Evolutionary conservation across 257 asterid genomes (phyloP), one percentile per base, ranked within the genome.

Genomic region (Fraxinus pennsylvanica): DNA sequence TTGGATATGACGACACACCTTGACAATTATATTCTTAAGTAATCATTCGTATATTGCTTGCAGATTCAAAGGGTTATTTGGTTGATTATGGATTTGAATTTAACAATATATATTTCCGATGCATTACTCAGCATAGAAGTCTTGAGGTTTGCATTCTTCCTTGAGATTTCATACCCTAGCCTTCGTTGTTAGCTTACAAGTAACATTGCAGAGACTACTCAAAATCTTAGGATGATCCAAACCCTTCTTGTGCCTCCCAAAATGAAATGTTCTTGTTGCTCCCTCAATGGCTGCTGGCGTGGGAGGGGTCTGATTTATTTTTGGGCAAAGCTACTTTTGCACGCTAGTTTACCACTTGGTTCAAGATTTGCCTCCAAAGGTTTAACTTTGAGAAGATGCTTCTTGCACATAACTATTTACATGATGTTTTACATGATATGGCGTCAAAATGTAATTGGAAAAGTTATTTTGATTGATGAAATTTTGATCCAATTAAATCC

Each of bases 51-150:
- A 78, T 78, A 61, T 76, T 43, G 66, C 76, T 52, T 74, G 81
- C 92, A 95, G 99, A 95, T 86, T 89, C 97, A 22, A 95, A 88
- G 83, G 99, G 99, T 85, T 93, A 93, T 80, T 88, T 95, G 89
- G 92, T 93, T 85, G 99, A 95, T 73, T 98, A 95, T 74, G 99
- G 99, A 38, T 90, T 93, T 82, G 99, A 95, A 86, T 93, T 87
- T 88, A 87, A 89, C 90, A 95, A 95, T 87, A 90, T 95, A 81
- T 87, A 94, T 72, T 89, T 95, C 75, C 86, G 97, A 84, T 97
- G 93, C 76, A 89, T 95, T 70, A 83, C 96, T 78, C 98, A 90
- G 86, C 89, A 92, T 82, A 86, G 97, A 90, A 93, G 97, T 25
- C 85, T 85, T 93, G 86, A 90, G 96, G 99, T 93, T 77, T 81